Evolutionary conservation across 2,329 filamentous ascomycete genomes (phyloP).

Genomic region (Fusarium sp.): DNA sequence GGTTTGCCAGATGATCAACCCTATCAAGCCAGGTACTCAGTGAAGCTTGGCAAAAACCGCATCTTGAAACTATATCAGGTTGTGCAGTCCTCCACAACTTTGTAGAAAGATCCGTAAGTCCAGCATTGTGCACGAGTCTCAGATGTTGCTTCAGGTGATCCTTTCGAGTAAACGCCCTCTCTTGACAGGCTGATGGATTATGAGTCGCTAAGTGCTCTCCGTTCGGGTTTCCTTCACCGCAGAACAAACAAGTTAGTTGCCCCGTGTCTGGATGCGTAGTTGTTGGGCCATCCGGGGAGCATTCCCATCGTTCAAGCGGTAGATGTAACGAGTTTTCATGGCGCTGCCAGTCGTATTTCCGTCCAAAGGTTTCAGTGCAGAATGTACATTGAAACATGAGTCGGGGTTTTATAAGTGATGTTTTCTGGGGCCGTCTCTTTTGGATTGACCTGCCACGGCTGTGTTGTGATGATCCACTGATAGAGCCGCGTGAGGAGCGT

Average conservation of each 20-base stretch:
- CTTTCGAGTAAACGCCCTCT: constrained; percentile 60
- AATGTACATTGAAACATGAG: constrained; percentile 59
- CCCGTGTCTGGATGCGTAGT: constrained; percentile 54
- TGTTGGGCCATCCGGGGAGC: constrained; percentile 51
- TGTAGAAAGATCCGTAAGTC: constrained; percentile 46
- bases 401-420: constrained; percentile 15
- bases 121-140: constrained; percentile 58
- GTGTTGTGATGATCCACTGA: constrained; percentile 22
- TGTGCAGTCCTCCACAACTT: constrained; percentile 55
- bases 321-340: constrained; percentile 64
- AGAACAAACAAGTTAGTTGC: constrained; percentile 53
- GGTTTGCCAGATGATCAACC: constrained; percentile 56
- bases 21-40: constrained; percentile 56
- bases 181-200: constrained; percentile 61
- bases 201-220: constrained; percentile 53
- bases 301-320: constrained; percentile 63
- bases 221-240: constrained; percentile 50
- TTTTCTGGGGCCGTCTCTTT: constrained; percentile 18
- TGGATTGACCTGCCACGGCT: constrained; percentile 23
- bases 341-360: constrained; percentile 62
- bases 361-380: constrained; percentile 60
- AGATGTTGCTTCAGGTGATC: constrained; percentile 60
- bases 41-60: constrained; percentile 56
- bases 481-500: constrained; percentile 25
- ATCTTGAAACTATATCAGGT: constrained; percentile 55